These are phyloP conservation scores for Macrocybe gigantea DNA, from an alignment of 768 basidiomycete genomes.

Conservation along the genomic window DNA sequence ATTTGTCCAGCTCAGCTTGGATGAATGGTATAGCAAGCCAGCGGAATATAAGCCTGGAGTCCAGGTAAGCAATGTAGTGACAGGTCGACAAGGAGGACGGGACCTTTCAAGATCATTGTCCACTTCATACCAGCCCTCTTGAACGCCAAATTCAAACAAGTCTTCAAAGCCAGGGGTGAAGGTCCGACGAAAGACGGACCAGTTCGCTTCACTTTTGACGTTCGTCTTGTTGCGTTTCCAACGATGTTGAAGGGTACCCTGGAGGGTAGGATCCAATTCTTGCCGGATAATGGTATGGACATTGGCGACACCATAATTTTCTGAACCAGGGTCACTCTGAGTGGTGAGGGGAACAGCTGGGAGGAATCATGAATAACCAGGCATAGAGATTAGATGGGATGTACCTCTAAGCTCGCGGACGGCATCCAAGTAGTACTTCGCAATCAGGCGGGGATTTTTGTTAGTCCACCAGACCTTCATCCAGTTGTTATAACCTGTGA, in stretches of 20 bases:
- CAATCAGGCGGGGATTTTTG: conserved; percentile 18
- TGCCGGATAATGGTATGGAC: conserved; percentile 32
- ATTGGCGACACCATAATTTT: conserved; percentile 40
- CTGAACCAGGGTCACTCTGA: conserved; percentile 36
- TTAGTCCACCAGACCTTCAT: conserved; percentile 30
- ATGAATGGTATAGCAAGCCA: conserved; percentile 31
- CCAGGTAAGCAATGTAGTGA: background rate
- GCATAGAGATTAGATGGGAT: too few species aligned
- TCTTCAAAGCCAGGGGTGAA: conserved; percentile 26
- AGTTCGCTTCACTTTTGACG: conserved; percentile 34
- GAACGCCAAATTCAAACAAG: conserved; percentile 22
- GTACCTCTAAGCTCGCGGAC: conserved; percentile 12
- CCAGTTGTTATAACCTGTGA: conserved; percentile 20
- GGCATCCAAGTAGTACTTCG: conserved; percentile 20
- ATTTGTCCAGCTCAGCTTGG: conserved; percentile 27
- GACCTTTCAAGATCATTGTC: conserved; percentile 18
- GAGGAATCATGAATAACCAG: too few species aligned
- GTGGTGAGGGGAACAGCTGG: conserved; percentile 30
- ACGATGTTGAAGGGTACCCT: conserved; percentile 32
- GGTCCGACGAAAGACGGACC: conserved; percentile 27
- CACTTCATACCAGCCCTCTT: conserved; percentile 23
- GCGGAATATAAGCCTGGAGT: conserved; percentile 21
- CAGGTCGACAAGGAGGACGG: conserved; percentile 1
- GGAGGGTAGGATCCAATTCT: conserved; percentile 30
- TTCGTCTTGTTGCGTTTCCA: conserved; percentile 32